Percentiles rank a stretch among this genome's conserved stretches.
These are phyloP conservation scores for Brassica rapa DNA, from an alignment of 345 rosid genomes.

Conservation along the genomic window DNA sequence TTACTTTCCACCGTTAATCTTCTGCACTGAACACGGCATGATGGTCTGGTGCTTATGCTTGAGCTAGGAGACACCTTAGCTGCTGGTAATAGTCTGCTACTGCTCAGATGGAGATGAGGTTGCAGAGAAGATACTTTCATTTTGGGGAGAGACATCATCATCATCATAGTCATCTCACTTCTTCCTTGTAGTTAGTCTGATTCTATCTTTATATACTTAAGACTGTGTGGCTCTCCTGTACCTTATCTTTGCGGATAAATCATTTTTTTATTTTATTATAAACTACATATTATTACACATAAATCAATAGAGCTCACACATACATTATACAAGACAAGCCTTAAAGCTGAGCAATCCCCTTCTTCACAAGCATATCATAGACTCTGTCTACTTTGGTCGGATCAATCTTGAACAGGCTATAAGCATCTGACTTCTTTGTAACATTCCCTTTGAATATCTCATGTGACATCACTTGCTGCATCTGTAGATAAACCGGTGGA, in stretches of 20 bases:
- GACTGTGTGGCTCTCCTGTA: constrained; percentile 36
- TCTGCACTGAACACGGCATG: constrained; percentile 29
- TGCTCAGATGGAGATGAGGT: constrained; percentile 27
- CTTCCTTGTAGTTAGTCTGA: constrained; percentile 7
- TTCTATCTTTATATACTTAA: constrained; percentile 12
- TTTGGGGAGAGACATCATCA: constrained; percentile 29
- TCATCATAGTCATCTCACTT: background rate
- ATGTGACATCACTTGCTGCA: constrained; percentile 78
- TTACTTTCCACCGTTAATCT: background rate
- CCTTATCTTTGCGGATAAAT: constrained; percentile 35
- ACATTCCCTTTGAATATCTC: constrained; percentile 79
- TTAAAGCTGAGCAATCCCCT: constrained; percentile 77
- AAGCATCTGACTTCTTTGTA: constrained; percentile 61
- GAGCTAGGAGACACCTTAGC: constrained; percentile 35
- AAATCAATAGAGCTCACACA: constrained; percentile 25
- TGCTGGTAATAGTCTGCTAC: constrained; percentile 12
- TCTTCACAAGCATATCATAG: constrained; percentile 89
- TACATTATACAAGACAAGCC: constrained; percentile 26
- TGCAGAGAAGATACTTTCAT: constrained; percentile 34
- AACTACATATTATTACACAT: constrained; percentile 15
- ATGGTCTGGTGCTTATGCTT: constrained; percentile 20
- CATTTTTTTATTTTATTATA: constrained; percentile 19
- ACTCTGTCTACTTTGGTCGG: constrained; percentile 81
- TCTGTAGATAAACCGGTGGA: constrained; percentile 75
- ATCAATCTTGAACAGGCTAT: constrained; percentile 43